Evolutionary conservation across 2,329 filamentous ascomycete genomes (phyloP), one percentile per base, ranked within the genome.

Genomic region (Lachnellula arida): DNA sequence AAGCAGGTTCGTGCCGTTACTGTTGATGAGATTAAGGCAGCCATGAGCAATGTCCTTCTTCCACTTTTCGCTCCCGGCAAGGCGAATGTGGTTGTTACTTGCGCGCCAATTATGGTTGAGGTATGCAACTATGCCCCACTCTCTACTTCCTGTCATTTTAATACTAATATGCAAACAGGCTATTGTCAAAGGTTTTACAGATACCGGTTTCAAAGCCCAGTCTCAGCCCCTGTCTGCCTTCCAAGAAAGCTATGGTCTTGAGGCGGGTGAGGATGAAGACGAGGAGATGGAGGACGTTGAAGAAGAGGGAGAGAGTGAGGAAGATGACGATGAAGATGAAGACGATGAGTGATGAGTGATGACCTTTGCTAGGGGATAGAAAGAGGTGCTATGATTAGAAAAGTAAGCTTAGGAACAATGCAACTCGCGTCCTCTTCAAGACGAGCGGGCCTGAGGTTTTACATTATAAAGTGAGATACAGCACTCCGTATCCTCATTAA

Each of bases 51-150:
- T 17, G 79, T 93, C 51, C 79, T 99, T 32, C 69, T 96, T 64
- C 87, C 88, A 0, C 79, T 94, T 37, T 97, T 99, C 71, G 80
- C 85, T 61, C 85, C 92, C 0, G 84, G 86, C 19, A 90, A 81
- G 70, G 86, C 91, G 61, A 95, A 97, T 69, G 76, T 97, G 51
- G 85, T 97, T 3, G 81, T 97, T 51, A 96, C 93, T 7, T 97
- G 93, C 70, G 89, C 91, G 19, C 87, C 88, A 15, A 81, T 91
- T 49, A 88, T 97, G 81, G 80, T 86, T 65, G 89, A 96, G 78
- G 90, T 94, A 75, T 75, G 85, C 46, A 47, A 43, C 11, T 19
- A n/a, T 1, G 11, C 14, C 47, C 57, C 35, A 11, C 54, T 39
- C n/a, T 17, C 22, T 59, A 47, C 7, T 34, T 47, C 34, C 43